Percentiles rank a stretch among this genome's conserved stretches.
Evolutionary conservation across 176 grass and related monocot species (phyloP).

Genomic region (Puya raimondii): DNA sequence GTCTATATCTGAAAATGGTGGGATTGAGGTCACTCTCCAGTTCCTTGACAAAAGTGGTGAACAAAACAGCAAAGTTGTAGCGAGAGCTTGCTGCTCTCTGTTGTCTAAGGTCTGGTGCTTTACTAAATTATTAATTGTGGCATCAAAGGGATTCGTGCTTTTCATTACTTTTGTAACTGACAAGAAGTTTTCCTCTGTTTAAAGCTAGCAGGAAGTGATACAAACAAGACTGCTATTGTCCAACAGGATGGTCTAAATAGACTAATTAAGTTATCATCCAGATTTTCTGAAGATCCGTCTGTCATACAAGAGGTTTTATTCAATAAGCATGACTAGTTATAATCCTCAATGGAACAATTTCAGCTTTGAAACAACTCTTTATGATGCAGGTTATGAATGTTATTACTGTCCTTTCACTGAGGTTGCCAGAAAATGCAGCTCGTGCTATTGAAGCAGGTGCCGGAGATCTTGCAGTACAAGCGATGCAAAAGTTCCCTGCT

Average conservation of each 20-base stretch:
- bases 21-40: slow-evolving; percentile 69
- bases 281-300: slow-evolving; percentile 76
- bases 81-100: slow-evolving; percentile 74
- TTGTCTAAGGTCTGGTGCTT: slow-evolving; percentile 62
- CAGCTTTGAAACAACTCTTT: background rate
- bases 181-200: slow-evolving; percentile 22
- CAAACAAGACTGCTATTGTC: slow-evolving; percentile 77
- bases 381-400: slow-evolving; percentile 66
- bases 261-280: slow-evolving; percentile 52
- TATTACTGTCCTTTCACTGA: slow-evolving; percentile 62
- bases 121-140: background rate
- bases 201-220: slow-evolving; percentile 79
- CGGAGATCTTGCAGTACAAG: slow-evolving; percentile 55
- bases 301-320: slow-evolving; percentile 73
- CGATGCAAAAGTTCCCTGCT: slow-evolving; percentile 62
- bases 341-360: background rate
- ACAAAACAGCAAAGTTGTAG: slow-evolving; percentile 48
- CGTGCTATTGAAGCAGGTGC: slow-evolving; percentile 53
- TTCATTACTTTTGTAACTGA: slow-evolving; percentile 15
- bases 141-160: background rate
- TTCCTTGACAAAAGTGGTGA: slow-evolving; percentile 62
- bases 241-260: slow-evolving; percentile 63
- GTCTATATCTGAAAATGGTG: slow-evolving; percentile 83
- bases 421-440: slow-evolving; percentile 78
- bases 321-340: background rate